phyloP scores from a whole-genome alignment of 495 filamentous ascomycete species.

The Aspergillus sclerotioniger region DNA sequence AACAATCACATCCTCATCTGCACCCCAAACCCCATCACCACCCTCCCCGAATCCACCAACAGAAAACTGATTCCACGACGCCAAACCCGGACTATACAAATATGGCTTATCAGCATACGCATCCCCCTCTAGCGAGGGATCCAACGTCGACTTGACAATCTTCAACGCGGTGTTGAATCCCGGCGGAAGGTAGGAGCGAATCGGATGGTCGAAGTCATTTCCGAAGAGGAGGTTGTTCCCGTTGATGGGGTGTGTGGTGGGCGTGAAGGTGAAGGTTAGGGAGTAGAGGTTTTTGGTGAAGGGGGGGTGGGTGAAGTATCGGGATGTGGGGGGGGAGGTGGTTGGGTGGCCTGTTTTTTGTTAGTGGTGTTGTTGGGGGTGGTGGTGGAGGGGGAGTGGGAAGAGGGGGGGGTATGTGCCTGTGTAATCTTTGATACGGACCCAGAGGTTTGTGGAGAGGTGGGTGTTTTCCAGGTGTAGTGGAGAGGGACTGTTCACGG shows the following conservation, averaged over 20 bases:
- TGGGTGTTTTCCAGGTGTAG: slow-evolving; percentile 58
- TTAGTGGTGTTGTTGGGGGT: neutral
- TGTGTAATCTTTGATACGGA: slow-evolving; percentile 64
- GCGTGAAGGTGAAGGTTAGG: slow-evolving; percentile 69
- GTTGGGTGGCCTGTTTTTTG: slow-evolving; percentile 51
- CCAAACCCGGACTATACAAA: slow-evolving; percentile 74
- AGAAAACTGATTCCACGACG: slow-evolving; percentile 68
- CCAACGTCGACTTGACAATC: slow-evolving; percentile 80
- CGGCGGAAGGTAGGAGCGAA: slow-evolving; percentile 80
- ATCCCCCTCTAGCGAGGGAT: slow-evolving; percentile 85
- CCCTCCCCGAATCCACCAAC: slow-evolving; percentile 52
- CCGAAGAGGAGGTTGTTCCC: slow-evolving; percentile 80
- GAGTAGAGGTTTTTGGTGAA: slow-evolving; percentile 78
- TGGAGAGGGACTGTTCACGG: slow-evolving; percentile 64
- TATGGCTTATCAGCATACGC: slow-evolving; percentile 82
- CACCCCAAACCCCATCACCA: slow-evolving; percentile 11
- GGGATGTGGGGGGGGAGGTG: slow-evolving; percentile 54
- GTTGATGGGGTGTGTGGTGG: slow-evolving; percentile 61
- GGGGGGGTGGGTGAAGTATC: slow-evolving; percentile 69
- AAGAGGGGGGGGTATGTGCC: slow-evolving; percentile 19
- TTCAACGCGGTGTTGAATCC: slow-evolving; percentile 79
- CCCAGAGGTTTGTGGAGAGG: slow-evolving; percentile 59
- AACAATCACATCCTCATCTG: slow-evolving; percentile 46
- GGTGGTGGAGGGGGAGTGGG: neutral
- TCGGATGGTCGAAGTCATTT: slow-evolving; percentile 87